These are phyloP conservation scores for Daldinia sp. DNA, from an alignment of 2,329 filamentous ascomycete species.

Conservation along the genomic window DNA sequence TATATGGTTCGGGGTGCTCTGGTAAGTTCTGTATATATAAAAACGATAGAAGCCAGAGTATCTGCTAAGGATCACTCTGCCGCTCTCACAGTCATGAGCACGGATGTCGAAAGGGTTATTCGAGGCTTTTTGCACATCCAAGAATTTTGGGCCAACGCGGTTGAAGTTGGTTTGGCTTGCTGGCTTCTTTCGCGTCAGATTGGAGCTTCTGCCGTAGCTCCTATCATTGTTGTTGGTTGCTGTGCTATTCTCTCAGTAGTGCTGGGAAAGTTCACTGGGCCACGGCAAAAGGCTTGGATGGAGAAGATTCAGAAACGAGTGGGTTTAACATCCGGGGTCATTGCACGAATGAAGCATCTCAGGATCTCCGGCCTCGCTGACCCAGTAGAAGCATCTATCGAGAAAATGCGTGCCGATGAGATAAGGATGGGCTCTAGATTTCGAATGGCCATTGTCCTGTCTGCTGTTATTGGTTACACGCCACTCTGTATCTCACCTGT, in stretches of 20 bases:
- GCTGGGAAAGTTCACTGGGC: constrained; percentile 41
- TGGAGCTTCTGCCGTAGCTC: background rate
- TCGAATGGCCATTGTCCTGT: background rate
- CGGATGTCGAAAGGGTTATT: background rate
- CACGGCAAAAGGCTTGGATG: constrained; percentile 50
- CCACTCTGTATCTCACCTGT: background rate
- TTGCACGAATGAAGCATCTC: constrained; percentile 53
- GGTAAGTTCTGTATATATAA: too few species aligned
- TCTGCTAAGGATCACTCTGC: background rate
- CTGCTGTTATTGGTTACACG: background rate
- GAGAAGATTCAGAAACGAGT: constrained; percentile 46
- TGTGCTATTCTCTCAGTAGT: constrained; percentile 38
- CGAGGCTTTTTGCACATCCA: background rate
- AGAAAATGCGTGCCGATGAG: constrained; percentile 43
- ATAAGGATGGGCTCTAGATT: background rate
- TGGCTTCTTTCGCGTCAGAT: background rate
- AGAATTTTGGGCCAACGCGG: background rate
- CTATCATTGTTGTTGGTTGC: constrained; percentile 1
- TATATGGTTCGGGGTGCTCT: too few species aligned
- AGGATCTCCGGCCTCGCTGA: constrained; percentile 52
- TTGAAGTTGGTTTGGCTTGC: background rate
- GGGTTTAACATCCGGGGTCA: constrained; percentile 45
- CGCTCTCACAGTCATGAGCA: background rate
- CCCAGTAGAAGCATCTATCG: constrained; percentile 44
- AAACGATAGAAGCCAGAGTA: background rate